phyloP scores from a whole-genome alignment of 495 filamentous ascomycete species.

The Aspergillus bridgeri region DNA sequence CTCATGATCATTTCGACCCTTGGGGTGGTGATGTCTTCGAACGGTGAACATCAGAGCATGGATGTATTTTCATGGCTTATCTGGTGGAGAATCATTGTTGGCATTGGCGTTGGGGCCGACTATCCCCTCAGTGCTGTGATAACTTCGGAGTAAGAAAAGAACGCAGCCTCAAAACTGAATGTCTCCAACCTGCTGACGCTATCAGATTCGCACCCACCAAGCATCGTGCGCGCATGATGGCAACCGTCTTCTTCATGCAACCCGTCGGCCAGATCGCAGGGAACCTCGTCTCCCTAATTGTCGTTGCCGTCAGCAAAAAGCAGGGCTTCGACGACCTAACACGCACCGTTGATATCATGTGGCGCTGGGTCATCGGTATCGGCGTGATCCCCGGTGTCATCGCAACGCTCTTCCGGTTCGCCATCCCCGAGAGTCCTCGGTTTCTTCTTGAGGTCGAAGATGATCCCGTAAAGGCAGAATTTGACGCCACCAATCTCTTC shows the following conservation, averaged over 20 bases:
- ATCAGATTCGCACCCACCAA: conserved; percentile 55
- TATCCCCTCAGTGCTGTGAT: conserved; percentile 59
- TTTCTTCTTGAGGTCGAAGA: conserved; percentile 53
- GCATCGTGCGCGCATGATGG: conserved; percentile 60
- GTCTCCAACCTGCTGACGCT: background rate
- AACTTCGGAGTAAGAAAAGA: conserved; percentile 49
- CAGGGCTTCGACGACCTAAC: conserved; percentile 30
- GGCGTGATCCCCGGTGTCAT: conserved; percentile 59
- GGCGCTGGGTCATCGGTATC: conserved; percentile 59
- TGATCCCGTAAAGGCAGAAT: conserved; percentile 44
- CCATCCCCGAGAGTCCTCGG: conserved; percentile 60
- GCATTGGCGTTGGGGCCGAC: conserved; percentile 56
- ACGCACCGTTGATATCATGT: conserved; percentile 46
- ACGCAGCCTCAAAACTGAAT: background rate
- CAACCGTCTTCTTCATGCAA: conserved; percentile 64
- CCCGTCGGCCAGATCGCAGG: conserved; percentile 62
- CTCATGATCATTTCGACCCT: conserved; percentile 55
- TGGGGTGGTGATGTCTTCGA: conserved; percentile 50
- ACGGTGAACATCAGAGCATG: conserved; percentile 46
- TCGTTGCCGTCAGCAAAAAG: conserved; percentile 35
- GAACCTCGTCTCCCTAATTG: conserved; percentile 48
- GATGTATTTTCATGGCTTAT: conserved; percentile 53
- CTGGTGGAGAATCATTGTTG: conserved; percentile 56
- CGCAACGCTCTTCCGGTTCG: conserved; percentile 55
- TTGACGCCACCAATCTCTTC: conserved; percentile 43